Conservation (phyloP, 805 yeast genomes). For the Barnettozyma pratensis region DNA sequence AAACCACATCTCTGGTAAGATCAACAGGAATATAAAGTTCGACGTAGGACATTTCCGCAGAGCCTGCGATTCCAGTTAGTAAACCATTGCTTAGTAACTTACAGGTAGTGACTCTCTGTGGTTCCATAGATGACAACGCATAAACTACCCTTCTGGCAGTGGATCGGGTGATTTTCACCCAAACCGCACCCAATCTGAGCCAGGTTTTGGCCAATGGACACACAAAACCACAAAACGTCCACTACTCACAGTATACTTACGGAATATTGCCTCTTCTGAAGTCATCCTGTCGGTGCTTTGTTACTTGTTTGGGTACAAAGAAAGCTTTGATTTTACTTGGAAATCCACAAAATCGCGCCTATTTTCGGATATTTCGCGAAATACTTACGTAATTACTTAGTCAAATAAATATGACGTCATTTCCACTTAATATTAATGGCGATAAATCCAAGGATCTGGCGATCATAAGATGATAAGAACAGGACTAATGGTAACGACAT, state of each 20-base stretch:
- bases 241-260: slow-evolving; percentile 22
- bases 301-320: not conserved
- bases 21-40: slow-evolving; percentile 91
- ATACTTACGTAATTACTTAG: too few relatives aligned
- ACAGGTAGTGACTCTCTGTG: not conserved
- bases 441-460: too few relatives aligned
- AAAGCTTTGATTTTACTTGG: too few relatives aligned
- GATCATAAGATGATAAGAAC: too few relatives aligned
- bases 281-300: slow-evolving; percentile 17
- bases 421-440: too few relatives aligned
- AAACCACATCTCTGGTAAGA: slow-evolving; percentile 79
- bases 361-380: too few relatives aligned
- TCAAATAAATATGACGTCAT: too few relatives aligned
- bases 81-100: slow-evolving; percentile 8
- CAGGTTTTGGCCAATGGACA: too few relatives aligned
- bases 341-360: too few relatives aligned
- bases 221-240: not conserved
- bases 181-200: too few relatives aligned
- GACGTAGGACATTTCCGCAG: slow-evolving; percentile 95
- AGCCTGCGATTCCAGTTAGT: slow-evolving; percentile 36
- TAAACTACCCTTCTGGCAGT: not conserved
- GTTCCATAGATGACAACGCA: not conserved
- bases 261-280: slow-evolving; percentile 36
- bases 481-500: too few relatives aligned
- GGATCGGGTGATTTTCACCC: not conserved